phyloP scores from a whole-genome alignment of 441 rosid genomes.

The Euphorbia celastroides region DNA sequence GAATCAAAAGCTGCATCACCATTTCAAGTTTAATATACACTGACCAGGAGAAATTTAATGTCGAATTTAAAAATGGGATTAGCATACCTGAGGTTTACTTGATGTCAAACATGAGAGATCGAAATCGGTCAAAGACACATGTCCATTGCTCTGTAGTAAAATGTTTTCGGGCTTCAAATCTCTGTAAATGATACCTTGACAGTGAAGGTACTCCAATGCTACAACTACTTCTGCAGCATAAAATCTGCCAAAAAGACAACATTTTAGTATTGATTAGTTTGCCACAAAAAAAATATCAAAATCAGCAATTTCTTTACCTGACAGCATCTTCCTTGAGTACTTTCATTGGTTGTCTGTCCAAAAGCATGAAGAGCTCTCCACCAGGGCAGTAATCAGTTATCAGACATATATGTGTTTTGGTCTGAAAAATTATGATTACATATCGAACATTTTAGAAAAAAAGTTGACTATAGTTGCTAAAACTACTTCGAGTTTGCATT shows the following conservation, averaged over 20 bases:
- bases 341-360: constrained; percentile 81
- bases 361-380: constrained; percentile 90
- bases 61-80: not conserved
- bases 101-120: constrained; percentile 94
- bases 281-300: not conserved
- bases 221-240: constrained; percentile 84
- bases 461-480: not conserved
- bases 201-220: constrained; percentile 97
- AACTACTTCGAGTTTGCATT: not conserved
- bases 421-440: constrained; percentile 36
- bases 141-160: constrained; percentile 70
- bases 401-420: constrained; percentile 91
- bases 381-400: constrained; percentile 93
- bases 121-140: constrained; percentile 77
- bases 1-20: constrained; percentile 58
- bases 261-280: not conserved
- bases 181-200: constrained; percentile 92
- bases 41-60: not conserved
- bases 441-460: too few relatives aligned
- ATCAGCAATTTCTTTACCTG: constrained; percentile 35
- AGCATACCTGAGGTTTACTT: constrained; percentile 80
- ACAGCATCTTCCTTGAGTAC: constrained; percentile 92
- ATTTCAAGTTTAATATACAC: too few relatives aligned
- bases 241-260: constrained; percentile 45
- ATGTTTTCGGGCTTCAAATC: constrained; percentile 95